Evolutionary conservation across 805 yeast genomes (phyloP).

Genomic region (Kodamaea neixiangensis): DNA sequence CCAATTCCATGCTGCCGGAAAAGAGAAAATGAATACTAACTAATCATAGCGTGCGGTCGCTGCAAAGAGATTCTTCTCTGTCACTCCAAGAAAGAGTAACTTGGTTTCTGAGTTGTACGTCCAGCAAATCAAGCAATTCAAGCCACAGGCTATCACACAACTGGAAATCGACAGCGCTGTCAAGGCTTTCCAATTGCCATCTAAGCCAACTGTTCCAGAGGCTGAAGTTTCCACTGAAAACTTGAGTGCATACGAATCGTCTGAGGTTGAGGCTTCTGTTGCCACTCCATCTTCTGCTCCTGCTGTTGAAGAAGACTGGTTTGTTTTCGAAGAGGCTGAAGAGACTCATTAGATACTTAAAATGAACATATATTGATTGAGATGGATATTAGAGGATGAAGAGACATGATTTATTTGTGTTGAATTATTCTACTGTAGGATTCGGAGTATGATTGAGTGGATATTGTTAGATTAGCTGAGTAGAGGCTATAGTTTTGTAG

Average conservation of each 20-base stretch:
- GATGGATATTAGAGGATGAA: no score
- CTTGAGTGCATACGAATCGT: constrained; percentile 64
- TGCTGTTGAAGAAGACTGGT: constrained; percentile 71
- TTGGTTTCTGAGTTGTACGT: constrained; percentile 82
- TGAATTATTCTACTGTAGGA: no score
- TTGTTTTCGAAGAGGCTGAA: constrained; percentile 66
- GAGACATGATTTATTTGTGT: no score
- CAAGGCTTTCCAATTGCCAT: constrained; percentile 80
- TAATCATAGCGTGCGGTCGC: constrained; percentile 31
- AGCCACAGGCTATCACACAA: constrained; percentile 74
- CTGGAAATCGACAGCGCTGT: constrained; percentile 78
- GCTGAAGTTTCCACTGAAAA: constrained; percentile 70
- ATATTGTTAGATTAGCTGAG: no score
- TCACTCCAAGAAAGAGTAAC: constrained; percentile 51
- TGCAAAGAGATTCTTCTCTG: constrained; percentile 43
- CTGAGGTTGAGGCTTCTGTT: constrained; percentile 68
- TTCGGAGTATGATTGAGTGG: no score
- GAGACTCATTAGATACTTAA: constrained; percentile 47
- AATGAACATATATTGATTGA: background rate
- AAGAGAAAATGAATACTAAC: background rate
- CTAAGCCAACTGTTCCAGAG: constrained; percentile 73
- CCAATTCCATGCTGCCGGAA: background rate
- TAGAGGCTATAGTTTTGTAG: no score
- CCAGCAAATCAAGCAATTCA: constrained; percentile 83
- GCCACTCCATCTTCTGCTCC: constrained; percentile 33